Conservation (phyloP, 2,329 filamentous ascomycete species). For the Pseudocercospora cruenta region DNA sequence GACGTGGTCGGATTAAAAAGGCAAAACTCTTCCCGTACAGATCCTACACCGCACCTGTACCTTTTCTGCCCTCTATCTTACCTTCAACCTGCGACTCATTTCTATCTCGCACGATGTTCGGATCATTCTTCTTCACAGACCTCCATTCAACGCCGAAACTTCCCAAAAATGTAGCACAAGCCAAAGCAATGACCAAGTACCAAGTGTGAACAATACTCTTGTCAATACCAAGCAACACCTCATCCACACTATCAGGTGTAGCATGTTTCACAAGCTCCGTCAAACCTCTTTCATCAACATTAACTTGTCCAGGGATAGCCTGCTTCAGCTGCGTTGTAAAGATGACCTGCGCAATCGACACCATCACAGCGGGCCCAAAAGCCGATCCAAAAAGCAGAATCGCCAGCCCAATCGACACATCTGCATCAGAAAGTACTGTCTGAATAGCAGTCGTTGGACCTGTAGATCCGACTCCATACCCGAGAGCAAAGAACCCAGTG, state of each 20-base stretch:
- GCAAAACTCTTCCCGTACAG: too few species aligned
- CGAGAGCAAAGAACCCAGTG: not conserved
- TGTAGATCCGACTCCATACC: not conserved
- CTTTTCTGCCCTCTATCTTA: too few species aligned
- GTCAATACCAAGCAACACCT: not conserved
- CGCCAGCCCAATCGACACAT: not conserved
- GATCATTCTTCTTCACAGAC: not conserved
- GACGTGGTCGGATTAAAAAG: too few species aligned
- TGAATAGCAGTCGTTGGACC: not conserved
- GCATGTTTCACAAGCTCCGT: not conserved
- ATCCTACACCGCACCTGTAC: too few species aligned
- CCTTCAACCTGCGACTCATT: too few species aligned
- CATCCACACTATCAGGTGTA: not conserved
- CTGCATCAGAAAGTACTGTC: not conserved
- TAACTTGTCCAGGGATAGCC: not conserved
- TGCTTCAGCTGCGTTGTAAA: not conserved
- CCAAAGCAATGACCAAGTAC: not conserved
- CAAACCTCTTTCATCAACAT: not conserved
- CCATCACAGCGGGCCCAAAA: not conserved
- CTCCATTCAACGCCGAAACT: not conserved
- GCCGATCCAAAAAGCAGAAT: not conserved
- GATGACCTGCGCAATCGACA: not conserved
- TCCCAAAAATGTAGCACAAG: not conserved
- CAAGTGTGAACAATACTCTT: not conserved
- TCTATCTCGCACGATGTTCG: too few species aligned